Evolutionary conservation across 345 rosid genomes (phyloP), one percentile per base, ranked within the genome.

Genomic region (Balakata baccata): DNA sequence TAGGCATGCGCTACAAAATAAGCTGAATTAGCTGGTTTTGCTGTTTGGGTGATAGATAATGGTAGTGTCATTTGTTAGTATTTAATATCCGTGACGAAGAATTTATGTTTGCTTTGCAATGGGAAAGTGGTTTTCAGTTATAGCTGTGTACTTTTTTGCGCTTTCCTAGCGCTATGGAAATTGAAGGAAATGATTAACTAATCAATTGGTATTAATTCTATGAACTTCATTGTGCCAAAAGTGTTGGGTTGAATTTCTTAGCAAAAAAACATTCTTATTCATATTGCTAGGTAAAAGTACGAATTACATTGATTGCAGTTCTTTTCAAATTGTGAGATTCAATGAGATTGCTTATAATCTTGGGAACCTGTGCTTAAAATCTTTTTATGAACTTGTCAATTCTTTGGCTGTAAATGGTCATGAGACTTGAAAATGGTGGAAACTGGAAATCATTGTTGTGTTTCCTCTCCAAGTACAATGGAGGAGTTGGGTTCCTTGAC

Each of bases 11-110:
- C 16, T 23, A 25, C 7, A 46, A 71, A 71, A 12, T 61, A 46
- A 7, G 57, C 57, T 29, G 3, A 67, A 66, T 3, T 54, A 60
- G 41, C 10, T 66, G 18, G 11, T 23, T 63, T 45, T 65, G 17
- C 37, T 46, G 11, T 11, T 23, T 17, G 10, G 10, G 20, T 61
- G 60, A 38, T 64, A 47, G 20, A n/a, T 52, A 20, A 29, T 53
- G 54, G 11, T 14, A 51, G 39, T 52, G 52, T 50, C 53, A 37
- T 73, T 49, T 73, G 68, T n/a, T 20, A 39, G 60, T 22, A 69
- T 34, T 52, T 68, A 29, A 29, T 50, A 9, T 41, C 8, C 13
- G 2, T 46, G 56, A 13, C 39, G 41, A 29, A 14, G 39, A 43
- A 7, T 56, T 70, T 23, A 39, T 56, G 64, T 1, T 37, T 53